phyloP scores from a whole-genome alignment of 2,329 filamentous ascomycete genomes.

The Mariannaea sp. region DNA sequence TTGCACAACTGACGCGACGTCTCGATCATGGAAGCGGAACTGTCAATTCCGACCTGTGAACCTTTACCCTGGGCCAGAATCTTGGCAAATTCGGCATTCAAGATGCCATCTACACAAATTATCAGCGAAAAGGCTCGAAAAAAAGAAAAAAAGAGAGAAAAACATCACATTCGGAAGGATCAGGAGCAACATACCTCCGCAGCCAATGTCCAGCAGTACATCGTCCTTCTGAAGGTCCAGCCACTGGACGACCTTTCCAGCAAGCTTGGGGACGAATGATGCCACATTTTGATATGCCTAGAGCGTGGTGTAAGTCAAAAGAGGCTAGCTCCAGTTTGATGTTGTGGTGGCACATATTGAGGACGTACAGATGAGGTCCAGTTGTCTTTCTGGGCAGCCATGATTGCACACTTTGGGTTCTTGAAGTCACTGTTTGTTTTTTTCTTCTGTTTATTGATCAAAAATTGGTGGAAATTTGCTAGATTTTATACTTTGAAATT shows the following conservation, averaged over 20 bases:
- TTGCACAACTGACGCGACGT: conserved; percentile 51
- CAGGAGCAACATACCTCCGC: conserved; percentile 55
- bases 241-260: conserved; percentile 62
- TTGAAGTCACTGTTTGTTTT: not conserved
- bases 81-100: conserved; percentile 59
- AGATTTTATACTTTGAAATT: conserved; percentile 30
- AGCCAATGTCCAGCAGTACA: conserved; percentile 65
- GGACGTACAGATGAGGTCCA: conserved; percentile 37
- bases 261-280: conserved; percentile 66
- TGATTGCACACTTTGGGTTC: conserved; percentile 12
- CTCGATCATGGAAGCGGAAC: conserved; percentile 62
- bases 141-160: no score
- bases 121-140: conserved; percentile 15
- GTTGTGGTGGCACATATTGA: not conserved
- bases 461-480: not conserved
- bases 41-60: conserved; percentile 61
- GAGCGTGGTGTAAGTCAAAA: conserved; percentile 23
- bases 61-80: conserved; percentile 52
- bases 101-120: conserved; percentile 55
- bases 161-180: not conserved
- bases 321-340: conserved; percentile 4
- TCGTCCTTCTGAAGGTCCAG: conserved; percentile 63
- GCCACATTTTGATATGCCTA: conserved; percentile 65
- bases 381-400: conserved; percentile 36
- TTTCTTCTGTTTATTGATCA: not conserved